A percentile compares a stretch with the other conserved stretches of the same genome.
Conservation (phyloP, 2,329 filamentous ascomycete genomes). For the Fusarium anthophilum region DNA sequence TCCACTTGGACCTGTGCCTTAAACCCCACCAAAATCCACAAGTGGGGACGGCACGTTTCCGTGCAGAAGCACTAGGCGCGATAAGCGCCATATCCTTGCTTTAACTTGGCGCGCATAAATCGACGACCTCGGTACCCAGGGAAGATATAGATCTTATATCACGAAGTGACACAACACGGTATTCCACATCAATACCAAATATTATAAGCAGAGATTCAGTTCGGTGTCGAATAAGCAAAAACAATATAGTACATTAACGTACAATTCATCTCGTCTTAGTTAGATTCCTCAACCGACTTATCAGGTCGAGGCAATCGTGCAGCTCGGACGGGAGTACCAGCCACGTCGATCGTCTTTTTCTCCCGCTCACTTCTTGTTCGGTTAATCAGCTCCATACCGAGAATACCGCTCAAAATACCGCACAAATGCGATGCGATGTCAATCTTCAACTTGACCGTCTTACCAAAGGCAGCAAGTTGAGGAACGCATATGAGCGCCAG, state of each 20-base stretch:
- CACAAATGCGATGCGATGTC: slow-evolving; percentile 64
- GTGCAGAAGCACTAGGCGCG: slow-evolving; percentile 21
- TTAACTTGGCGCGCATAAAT: slow-evolving; percentile 5
- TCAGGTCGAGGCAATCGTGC: not conserved
- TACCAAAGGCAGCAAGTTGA: slow-evolving; percentile 59
- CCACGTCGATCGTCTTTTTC: slow-evolving; percentile 32
- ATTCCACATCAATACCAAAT: not conserved
- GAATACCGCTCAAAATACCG: slow-evolving; percentile 59
- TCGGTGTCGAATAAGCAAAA: slow-evolving; percentile 15
- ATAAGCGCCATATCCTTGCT: slow-evolving; percentile 29
- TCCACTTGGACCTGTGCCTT: slow-evolving; percentile 16
- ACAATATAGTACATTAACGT: slow-evolving; percentile 29
- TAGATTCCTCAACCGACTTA: not conserved
- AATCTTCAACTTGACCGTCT: slow-evolving; percentile 52
- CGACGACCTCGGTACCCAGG: not conserved
- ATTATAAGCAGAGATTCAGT: slow-evolving; percentile 21
- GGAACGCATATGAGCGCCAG: slow-evolving; percentile 61
- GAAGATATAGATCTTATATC: not conserved
- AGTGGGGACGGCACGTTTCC: not conserved
- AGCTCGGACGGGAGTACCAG: not conserved
- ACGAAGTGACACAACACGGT: not conserved
- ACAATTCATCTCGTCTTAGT: slow-evolving; percentile 2
- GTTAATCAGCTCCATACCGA: slow-evolving; percentile 50
- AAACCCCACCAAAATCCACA: slow-evolving; percentile 16
- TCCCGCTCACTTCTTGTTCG: slow-evolving; percentile 22